Evolutionary conservation across 2,329 filamentous ascomycete genomes (phyloP), one percentile per base, ranked within the genome.

Genomic region (Akanthomyces uredinophilus): DNA sequence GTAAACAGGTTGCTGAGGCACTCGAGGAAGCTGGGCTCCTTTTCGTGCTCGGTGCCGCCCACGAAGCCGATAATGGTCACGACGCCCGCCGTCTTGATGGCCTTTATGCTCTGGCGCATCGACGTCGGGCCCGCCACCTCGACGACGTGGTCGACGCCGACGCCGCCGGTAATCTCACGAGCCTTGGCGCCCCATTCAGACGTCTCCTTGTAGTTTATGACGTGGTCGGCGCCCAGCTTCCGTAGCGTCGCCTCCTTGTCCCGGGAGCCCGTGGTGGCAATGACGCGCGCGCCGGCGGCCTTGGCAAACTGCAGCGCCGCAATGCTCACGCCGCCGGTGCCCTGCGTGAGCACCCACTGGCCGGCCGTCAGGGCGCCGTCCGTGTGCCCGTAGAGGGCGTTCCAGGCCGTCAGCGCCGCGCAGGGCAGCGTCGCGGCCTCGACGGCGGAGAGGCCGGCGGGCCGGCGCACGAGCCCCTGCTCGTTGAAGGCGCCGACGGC

Each of bases 291-390:
- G 50, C 80, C 79, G 4, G 77, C 78, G 1, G 78, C 78, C 68
- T 79, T 80, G 60, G 80, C 80, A 65, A 82, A 81, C 73, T 81
- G 87, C n/a, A 89, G 71, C 4, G 81, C 87, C 63, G 88, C 88
- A 64, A 89, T 79, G 65, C 81, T 84, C 8, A 90, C 87, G 63
- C 87, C 87, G 22, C 88, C 87, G 0, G 87, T 90, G n/a, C 87
- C 88, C 72, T 90, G 86, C 1, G 86, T 86, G 39, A 91, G 78
- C 3, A 91, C 86, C 67, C 72, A 79, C 64, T 83, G 73, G 4
- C 85, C 86, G 0, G 83, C 80, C 68, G 78, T 77, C 63, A 88
- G 65, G 52, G 69, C 69, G 64, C 72, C 70, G 27, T 77, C 75
- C 66, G 73, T 73, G 35, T 86, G 68, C 2, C 87, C 87, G 66